These are phyloP conservation scores for Fusarium musae DNA, from an alignment of 2,329 filamentous ascomycete genomes.

Conservation along the genomic window DNA sequence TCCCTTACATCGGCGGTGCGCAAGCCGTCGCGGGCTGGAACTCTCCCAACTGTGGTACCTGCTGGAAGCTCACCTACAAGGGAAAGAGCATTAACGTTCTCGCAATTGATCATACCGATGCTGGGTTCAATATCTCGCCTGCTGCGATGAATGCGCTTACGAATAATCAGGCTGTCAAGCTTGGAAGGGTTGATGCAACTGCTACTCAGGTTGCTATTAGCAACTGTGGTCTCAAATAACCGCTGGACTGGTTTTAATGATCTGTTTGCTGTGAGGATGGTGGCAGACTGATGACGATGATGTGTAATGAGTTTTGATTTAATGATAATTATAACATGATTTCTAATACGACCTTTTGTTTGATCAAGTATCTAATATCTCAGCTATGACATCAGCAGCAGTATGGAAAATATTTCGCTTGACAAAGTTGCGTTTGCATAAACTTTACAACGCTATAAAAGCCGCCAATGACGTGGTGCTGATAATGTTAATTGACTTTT, in stretches of 20 bases:
- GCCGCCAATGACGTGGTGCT: not conserved
- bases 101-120: slow-evolving; percentile 62
- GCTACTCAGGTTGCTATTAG: slow-evolving; percentile 56
- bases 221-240: slow-evolving; percentile 51
- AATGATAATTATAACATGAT: not conserved
- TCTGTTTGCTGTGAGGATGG: rapidly evolving
- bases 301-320: not conserved
- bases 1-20: slow-evolving; percentile 66
- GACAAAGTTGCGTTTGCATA: not conserved
- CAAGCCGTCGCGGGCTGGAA: slow-evolving; percentile 65
- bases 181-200: slow-evolving; percentile 64
- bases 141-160: slow-evolving; percentile 67
- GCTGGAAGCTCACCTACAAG: slow-evolving; percentile 66
- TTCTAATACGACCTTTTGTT: too few species aligned
- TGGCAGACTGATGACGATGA: not conserved
- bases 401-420: rapidly evolving
- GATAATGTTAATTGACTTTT: rapidly evolving
- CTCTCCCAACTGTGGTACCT: slow-evolving; percentile 66
- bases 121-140: slow-evolving; percentile 66
- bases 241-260: rapidly evolving
- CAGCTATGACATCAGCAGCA: not conserved
- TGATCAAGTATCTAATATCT: not conserved
- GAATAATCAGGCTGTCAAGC: slow-evolving; percentile 57
- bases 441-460: too few species aligned
- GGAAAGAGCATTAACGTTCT: slow-evolving; percentile 64